These are phyloP conservation scores for Antrodiella citrinella DNA, from an alignment of 768 basidiomycete genomes.

Conservation along the genomic window DNA sequence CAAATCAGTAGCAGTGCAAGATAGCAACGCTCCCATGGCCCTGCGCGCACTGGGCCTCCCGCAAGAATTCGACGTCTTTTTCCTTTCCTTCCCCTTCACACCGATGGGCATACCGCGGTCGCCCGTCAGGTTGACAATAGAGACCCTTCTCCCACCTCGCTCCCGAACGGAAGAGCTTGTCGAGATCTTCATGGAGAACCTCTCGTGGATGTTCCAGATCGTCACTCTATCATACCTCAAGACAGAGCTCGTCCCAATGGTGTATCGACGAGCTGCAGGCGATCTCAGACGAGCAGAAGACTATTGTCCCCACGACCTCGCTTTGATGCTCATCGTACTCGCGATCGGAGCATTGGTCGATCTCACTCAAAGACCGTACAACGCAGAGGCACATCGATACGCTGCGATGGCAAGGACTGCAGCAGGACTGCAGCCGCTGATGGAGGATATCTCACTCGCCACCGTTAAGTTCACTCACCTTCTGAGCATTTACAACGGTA, in stretches of 20 bases:
- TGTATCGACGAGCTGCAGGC: conserved; percentile 34
- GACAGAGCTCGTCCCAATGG: conserved; percentile 48
- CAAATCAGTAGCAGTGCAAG: background rate
- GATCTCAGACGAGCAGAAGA: background rate
- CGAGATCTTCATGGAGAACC: conserved; percentile 57
- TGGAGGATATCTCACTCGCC: conserved; percentile 58
- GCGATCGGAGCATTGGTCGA: conserved; percentile 19
- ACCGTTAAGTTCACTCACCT: conserved; percentile 65
- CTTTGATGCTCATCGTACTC: conserved; percentile 18
- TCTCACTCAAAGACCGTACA: conserved; percentile 18
- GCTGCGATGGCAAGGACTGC: conserved; percentile 55
- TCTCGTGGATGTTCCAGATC: conserved; percentile 50
- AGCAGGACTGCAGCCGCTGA: conserved; percentile 49
- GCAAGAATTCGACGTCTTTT: conserved; percentile 13
- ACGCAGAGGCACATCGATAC: conserved; percentile 40
- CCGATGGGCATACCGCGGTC: conserved; percentile 13
- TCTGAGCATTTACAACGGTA: conserved; percentile 58
- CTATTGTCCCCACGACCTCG: conserved; percentile 16
- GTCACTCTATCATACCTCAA: conserved; percentile 55
- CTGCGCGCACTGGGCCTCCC: conserved; percentile 13
- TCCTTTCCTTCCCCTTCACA: conserved; percentile 18
- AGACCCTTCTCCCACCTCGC: conserved; percentile 28
- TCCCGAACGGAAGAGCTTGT: conserved; percentile 48
- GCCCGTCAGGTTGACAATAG: conserved; percentile 9
- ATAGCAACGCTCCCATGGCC: conserved; percentile 4